Base-by-base conservation (phyloP, 2,329 filamentous ascomycete genomes). In the Colletotrichum chrysophilum region DNA sequence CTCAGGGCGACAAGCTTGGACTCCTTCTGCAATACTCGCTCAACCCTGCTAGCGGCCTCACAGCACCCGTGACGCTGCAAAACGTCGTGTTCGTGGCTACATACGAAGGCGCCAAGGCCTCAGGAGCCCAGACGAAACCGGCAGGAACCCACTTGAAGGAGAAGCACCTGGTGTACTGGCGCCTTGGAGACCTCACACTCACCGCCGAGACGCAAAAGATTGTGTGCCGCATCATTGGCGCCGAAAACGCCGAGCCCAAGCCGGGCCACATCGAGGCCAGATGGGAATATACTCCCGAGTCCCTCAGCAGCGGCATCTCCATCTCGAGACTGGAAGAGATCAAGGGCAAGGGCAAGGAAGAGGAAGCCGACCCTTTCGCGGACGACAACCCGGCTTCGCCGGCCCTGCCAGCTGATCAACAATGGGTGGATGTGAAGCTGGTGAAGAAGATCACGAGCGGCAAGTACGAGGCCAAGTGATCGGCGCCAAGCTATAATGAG, bases 11-110 rank as follows among this genome's bases (percentile, higher is more conserved):
- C 77, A 96, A 98, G 85, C 91, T 96, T n/a, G 96, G 94, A 55
- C 91, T 97, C 55, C 91, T 98, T 70, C 87, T 98, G 48, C 92
- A 94, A 81, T 98, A 98, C 85, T 92, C 93, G 7, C 89, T 97
- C 18, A 98, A 98, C 83, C 94, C 95, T 1, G 86, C 88, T 1
- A 95, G 82, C 78, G 87, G 86, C 65, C 86, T 88, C 5, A 77
- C 81, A 3, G 81, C 78, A 26, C 85, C 86, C 3, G 84, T 86
- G 78, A 87, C 80, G 81, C 89, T 84, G 81, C 93, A 93, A 80
- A 98, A 98, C 79, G 89, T 98, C 28, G 89, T 94, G 7, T 88
- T 97, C 30, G 89, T 95, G 18, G 91, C 93, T 34, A 92, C 91
- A 1, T 93, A 97, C 78, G 93, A 95, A 58, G 93, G 93, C 48